A percentile compares a stretch with the other conserved stretches of the same genome.
phyloP scores from a whole-genome alignment of 2,329 filamentous ascomycete species.

The Cordyceps javanica region DNA sequence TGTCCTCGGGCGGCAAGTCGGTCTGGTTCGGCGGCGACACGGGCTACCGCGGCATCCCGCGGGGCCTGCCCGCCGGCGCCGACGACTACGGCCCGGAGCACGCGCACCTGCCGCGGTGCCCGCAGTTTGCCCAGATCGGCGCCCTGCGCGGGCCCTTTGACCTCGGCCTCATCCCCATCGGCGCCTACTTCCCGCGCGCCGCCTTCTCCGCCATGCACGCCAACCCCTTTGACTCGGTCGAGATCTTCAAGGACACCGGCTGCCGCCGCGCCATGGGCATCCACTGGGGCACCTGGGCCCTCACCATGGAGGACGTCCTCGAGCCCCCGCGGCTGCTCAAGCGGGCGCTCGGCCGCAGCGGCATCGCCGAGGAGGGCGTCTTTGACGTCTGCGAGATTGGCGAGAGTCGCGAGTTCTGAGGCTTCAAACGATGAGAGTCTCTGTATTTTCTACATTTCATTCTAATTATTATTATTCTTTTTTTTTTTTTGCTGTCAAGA shows the following conservation, averaged over 20 bases:
- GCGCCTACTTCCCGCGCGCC: constrained; percentile 69
- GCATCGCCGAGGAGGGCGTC: constrained; percentile 61
- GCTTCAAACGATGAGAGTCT: no score
- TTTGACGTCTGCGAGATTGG: constrained; percentile 84
- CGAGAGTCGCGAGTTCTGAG: constrained; percentile 68
- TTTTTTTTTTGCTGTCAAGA: not conserved
- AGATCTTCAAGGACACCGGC: constrained; percentile 79
- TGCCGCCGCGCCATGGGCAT: constrained; percentile 77
- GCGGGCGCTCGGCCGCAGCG: constrained; percentile 62
- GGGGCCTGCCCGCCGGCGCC: constrained; percentile 43
- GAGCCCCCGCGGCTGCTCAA: constrained; percentile 72
- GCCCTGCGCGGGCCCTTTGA: constrained; percentile 77
- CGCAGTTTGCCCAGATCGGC: constrained; percentile 82
- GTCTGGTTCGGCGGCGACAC: constrained; percentile 90
- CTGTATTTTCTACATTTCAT: not conserved
- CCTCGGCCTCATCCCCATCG: constrained; percentile 87
- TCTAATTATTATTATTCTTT: not conserved
- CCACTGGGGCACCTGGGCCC: constrained; percentile 87
- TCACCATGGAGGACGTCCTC: constrained; percentile 78
- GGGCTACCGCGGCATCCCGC: constrained; percentile 74
- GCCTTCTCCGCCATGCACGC: constrained; percentile 79
- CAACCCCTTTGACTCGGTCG: constrained; percentile 79
- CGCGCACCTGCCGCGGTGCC: constrained; percentile 63
- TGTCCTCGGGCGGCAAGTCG: constrained; percentile 67
- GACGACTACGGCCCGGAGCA: constrained; percentile 70